phyloP scores from a whole-genome alignment of 495 filamentous ascomycete species.

The Penicillium riverlandense region DNA sequence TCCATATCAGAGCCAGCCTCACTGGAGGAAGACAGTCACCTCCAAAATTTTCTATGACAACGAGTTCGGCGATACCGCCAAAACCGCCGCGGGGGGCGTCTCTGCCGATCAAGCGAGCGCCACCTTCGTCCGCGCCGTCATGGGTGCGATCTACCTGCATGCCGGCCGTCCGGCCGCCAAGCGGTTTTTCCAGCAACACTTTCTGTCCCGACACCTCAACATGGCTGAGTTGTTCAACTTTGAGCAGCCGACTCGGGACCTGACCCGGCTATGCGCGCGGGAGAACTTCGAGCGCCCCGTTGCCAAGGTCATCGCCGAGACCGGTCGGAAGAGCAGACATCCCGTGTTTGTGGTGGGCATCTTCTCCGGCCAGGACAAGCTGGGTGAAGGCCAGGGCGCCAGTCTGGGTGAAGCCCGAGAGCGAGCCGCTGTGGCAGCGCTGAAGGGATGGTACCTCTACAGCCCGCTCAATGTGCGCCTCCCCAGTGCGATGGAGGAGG shows the following conservation, averaged over 20 bases:
- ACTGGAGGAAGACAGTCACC: slow-evolving; percentile 64
- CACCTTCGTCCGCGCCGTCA: slow-evolving; percentile 68
- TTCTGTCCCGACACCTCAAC: slow-evolving; percentile 73
- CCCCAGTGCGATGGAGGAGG: slow-evolving; percentile 73
- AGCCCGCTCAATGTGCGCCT: slow-evolving; percentile 64
- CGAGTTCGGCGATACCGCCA: slow-evolving; percentile 61
- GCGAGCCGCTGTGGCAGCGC: slow-evolving; percentile 70
- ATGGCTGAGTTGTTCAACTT: slow-evolving; percentile 74
- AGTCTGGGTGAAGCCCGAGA: slow-evolving; percentile 69
- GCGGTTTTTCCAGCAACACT: slow-evolving; percentile 72
- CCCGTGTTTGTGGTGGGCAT: slow-evolving; percentile 96
- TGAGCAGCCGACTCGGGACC: slow-evolving; percentile 70
- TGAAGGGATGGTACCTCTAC: slow-evolving; percentile 96
- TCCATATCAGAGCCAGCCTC: slow-evolving; percentile 36
- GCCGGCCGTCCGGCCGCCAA: slow-evolving; percentile 60
- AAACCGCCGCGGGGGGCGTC: slow-evolving; percentile 16
- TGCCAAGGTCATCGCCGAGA: slow-evolving; percentile 80
- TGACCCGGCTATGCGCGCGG: slow-evolving; percentile 69
- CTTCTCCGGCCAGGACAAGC: slow-evolving; percentile 77
- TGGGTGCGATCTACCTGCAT: slow-evolving; percentile 82
- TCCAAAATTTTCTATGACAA: slow-evolving; percentile 70
- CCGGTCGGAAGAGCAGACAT: slow-evolving; percentile 69
- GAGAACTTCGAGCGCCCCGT: slow-evolving; percentile 87
- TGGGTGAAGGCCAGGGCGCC: slow-evolving; percentile 76
- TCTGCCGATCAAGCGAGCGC: slow-evolving; percentile 47